Conservation (phyloP, 805 yeast genomes). For the Cyberlindnera nakhonratchasimensis region DNA sequence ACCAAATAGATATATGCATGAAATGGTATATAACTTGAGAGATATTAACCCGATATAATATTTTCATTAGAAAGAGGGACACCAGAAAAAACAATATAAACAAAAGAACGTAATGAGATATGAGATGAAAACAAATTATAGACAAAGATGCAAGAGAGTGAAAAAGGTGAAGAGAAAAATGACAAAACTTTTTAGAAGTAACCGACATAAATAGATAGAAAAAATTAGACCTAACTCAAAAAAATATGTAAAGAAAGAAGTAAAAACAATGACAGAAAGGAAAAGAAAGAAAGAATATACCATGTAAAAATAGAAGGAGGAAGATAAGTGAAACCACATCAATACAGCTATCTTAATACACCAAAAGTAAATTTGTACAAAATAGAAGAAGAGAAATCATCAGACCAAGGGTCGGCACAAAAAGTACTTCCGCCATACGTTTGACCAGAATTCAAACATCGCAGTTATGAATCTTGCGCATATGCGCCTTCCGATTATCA, state of each 20-base stretch:
- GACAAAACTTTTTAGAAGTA: no score
- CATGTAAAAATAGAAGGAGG: background rate
- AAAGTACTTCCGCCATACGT: no score
- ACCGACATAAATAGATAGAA: background rate
- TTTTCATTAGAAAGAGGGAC: background rate
- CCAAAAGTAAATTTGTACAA: background rate
- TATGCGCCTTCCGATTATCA: conserved; percentile 81
- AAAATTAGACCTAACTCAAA: background rate
- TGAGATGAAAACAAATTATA: background rate
- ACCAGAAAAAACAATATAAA: no score
- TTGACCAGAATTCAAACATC: conserved; percentile 1
- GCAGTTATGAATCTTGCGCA: conserved; percentile 61
- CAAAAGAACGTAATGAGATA: background rate
- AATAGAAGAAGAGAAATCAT: background rate
- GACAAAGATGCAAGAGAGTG: background rate
- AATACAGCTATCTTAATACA: background rate
- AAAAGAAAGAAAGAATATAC: background rate
- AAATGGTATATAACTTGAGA: background rate
- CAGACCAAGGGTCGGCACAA: no score
- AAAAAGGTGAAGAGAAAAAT: background rate
- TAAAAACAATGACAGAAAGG: background rate
- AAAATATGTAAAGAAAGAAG: background rate
- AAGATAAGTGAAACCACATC: background rate
- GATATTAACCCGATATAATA: background rate
- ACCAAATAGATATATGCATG: background rate